Evolutionary conservation across 139 green algal species (phyloP).

Genomic region (Gonium pectorale): DNA sequence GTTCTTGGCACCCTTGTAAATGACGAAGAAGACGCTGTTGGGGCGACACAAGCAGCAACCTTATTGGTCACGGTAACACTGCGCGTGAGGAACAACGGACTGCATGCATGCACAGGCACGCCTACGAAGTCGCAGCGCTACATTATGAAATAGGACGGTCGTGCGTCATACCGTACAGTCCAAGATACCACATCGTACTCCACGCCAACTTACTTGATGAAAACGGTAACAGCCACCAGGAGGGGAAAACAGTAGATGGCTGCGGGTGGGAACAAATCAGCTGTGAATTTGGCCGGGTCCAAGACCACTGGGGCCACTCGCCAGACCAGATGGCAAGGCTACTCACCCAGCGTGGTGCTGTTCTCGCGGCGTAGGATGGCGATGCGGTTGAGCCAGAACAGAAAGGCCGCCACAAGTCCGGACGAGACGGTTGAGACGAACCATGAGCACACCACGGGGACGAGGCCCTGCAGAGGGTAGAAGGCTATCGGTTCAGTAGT

Average conservation of each 20-base stretch:
- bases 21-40: constrained; percentile 57
- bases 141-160: no score
- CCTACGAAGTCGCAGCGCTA: no score
- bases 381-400: constrained; percentile 53
- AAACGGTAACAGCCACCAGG: constrained; percentile 54
- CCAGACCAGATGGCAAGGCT: not conserved
- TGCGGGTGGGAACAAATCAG: not conserved
- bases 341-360: constrained; percentile 33
- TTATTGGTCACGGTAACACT: not conserved
- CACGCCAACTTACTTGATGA: constrained; percentile 60
- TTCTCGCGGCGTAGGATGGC: constrained; percentile 64
- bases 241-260: constrained; percentile 47
- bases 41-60: not conserved
- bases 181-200: not conserved
- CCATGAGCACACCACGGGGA: constrained; percentile 51
- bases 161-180: no score
- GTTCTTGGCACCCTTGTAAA: constrained; percentile 59
- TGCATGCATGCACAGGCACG: not conserved
- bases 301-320: not conserved
- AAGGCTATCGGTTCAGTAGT: not conserved
- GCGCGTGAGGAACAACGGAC: not conserved
- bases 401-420: constrained; percentile 1
- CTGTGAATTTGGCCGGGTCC: not conserved
- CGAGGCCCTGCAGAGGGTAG: constrained; percentile 2
- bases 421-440: constrained; percentile 50